Conservation (phyloP, 257 asterid species). For the Solanum etuberosum region DNA sequence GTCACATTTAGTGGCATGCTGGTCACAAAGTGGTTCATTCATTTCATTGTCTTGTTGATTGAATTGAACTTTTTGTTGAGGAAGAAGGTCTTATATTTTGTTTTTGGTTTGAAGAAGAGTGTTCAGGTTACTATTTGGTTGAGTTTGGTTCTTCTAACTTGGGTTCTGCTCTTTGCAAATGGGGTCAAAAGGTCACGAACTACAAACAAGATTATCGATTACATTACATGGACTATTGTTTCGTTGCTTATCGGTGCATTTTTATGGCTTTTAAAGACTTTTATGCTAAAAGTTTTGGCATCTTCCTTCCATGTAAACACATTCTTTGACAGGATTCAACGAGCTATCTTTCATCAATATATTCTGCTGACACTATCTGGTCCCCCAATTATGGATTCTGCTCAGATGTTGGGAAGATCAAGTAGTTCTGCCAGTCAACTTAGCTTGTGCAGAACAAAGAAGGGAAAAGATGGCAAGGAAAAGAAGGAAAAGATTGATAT, state of each 20-base stretch:
- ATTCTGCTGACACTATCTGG: constrained; percentile 54
- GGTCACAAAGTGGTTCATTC: constrained; percentile 48
- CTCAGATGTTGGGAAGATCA: constrained; percentile 38
- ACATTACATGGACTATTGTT: constrained; percentile 56
- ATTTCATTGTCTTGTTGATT: constrained; percentile 50
- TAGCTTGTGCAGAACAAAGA: constrained; percentile 31
- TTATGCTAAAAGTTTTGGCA: constrained; percentile 65
- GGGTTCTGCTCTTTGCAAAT: constrained; percentile 43
- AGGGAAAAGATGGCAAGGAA: constrained; percentile 47
- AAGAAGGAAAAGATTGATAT: constrained; percentile 43
- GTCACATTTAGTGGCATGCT: constrained; percentile 71
- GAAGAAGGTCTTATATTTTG: constrained; percentile 71
- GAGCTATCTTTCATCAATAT: constrained; percentile 61
- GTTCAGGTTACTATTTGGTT: constrained; percentile 61
- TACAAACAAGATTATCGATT: constrained; percentile 23
- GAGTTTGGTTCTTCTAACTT: constrained; percentile 48
- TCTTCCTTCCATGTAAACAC: constrained; percentile 67
- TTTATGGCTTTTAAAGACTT: constrained; percentile 65
- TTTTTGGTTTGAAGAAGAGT: constrained; percentile 57
- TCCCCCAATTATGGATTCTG: constrained; percentile 55
- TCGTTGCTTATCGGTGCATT: constrained; percentile 51
- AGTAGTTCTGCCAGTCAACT: constrained; percentile 38
- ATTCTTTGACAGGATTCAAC: constrained; percentile 79
- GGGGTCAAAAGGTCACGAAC: constrained; percentile 20
- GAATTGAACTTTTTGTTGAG: constrained; percentile 61